Evolutionary conservation across 768 basidiomycete genomes (phyloP), one percentile per base, ranked within the genome.

Genomic region (Lactarius tabidus): DNA sequence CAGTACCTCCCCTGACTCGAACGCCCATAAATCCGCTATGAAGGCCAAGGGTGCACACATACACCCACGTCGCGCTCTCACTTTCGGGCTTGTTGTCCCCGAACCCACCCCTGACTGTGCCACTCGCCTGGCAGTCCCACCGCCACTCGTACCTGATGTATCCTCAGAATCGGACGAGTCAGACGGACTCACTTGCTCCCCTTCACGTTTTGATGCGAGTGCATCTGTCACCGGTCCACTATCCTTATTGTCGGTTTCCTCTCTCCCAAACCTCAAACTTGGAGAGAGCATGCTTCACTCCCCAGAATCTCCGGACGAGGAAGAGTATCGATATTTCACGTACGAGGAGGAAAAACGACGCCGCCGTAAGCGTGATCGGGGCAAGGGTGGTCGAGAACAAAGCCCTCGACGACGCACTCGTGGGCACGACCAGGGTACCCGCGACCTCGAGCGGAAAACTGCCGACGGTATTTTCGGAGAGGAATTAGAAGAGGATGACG

Each of bases 161-260:
- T 85, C 84, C 28, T 81, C 79, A 20, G 85, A 85, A 73, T 85
- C 83, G 6, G 87, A 88, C 70, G 86, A 88, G 76, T 83, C 82
- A 62, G 87, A 88, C 73, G 81, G 79, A 59, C 80, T 82, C 67
- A 62, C 75, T 14, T 75, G 75, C 60, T 76, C 78, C 8, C 78
- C 77, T 23, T 48, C 65, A 10, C 26, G n/a, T 17, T 54, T 35
- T 26, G 60, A 29, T 26, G 23, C 28, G 15, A 62, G 20, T 23
- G 18, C 60, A 26, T 26, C 29, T 36, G 7, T 20, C 14, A 72
- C 75, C 26, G 76, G 75, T 38, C 36, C 63, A 59, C 65, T 70
- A 61, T 39, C 69, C 55, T 57, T 45, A 29, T 48, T 71, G 66
- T 43, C 63, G 65, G 67, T 63, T 48, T 20, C 63, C 43, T 60